phyloP scores from a whole-genome alignment of 345 rosid genomes.

The Hevea brasiliensis region DNA sequence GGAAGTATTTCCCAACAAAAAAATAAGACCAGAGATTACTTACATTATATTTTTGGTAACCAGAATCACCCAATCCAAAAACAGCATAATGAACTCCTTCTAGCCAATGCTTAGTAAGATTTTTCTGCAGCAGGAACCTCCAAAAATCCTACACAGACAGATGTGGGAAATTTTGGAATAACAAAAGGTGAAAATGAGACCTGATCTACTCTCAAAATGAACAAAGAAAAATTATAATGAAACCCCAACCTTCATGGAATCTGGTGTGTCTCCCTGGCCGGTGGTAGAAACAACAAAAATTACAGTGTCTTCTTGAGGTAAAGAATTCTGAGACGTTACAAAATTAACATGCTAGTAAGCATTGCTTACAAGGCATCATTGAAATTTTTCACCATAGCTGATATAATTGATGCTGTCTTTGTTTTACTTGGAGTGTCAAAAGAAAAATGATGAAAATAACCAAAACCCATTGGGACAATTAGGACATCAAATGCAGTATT shows the following conservation, averaged over 20 bases:
- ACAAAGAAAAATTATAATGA: neutral
- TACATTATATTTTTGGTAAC: conserved; percentile 90
- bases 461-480: neutral
- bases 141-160: conserved; percentile 59
- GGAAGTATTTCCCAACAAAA: neutral
- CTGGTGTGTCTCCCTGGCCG: conserved; percentile 95
- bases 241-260: conserved; percentile 65
- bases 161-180: conserved; percentile 16
- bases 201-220: conserved; percentile 1
- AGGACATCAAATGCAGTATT: neutral
- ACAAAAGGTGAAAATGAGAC: neutral
- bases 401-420: neutral
- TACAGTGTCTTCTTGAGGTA: conserved; percentile 53
- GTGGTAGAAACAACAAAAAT: conserved; percentile 91
- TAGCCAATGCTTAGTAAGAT: conserved; percentile 61
- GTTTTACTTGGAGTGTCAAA: neutral
- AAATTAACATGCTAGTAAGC: conserved; percentile 7
- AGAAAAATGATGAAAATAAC: neutral
- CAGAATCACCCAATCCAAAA: conserved; percentile 90
- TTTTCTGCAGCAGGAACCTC: conserved; percentile 78
- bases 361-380: neutral
- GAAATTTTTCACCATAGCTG: neutral
- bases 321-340: conserved; percentile 50
- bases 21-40: conserved; percentile 18
- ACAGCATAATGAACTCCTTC: conserved; percentile 68